Evolutionary conservation across 257 asterid genomes (phyloP), one percentile per base, ranked within the genome.

Genomic region (Solanum sparsipilum): DNA sequence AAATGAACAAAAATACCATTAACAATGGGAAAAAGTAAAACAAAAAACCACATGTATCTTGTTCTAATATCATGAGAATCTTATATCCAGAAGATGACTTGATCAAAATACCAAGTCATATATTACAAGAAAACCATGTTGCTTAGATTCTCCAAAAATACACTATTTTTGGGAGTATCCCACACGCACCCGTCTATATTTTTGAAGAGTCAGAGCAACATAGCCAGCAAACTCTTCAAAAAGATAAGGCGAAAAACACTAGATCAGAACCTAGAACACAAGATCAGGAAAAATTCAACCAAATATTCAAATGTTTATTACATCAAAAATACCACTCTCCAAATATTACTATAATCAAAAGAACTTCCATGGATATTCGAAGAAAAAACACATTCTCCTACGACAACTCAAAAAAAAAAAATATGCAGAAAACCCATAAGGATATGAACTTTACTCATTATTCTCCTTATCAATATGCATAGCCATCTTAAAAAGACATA

Each of bases 391-490:
- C 23, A 70, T 8, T 6, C 18, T 29, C 36, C 36, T 70, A 29
- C 29, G 36, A 70, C 36, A 70, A 70, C 1, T 10, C 38, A 70
- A 3, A 70, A 70, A 29, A 36, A 29, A 7, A 65, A 41, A 86
- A 39, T 39, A 76, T 39, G 18, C 65, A n/a, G 86, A 86, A 52
- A 6, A 52, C 86, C 79, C 79, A 35, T 11, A 68, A 90, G 87
- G 82, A 56, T 71, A 81, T 84, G 73, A 73, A 72, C 92, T 88
- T 90, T 34, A 90, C 88, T 73, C 71, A 70, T 31, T 31, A 72
- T 11, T 88, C 34, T 48, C 63, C 84, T 46, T 29, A 73, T 71
- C 88, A 79, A 73, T 20, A 73, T 56, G 85, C 89, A 87, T 68
- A 46, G 39, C 60, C 65, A 86, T 63, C 88, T 31, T 41, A 44